Base-by-base conservation (phyloP, 352 stramenopile genomes). In the Phytophthora pisi region DNA sequence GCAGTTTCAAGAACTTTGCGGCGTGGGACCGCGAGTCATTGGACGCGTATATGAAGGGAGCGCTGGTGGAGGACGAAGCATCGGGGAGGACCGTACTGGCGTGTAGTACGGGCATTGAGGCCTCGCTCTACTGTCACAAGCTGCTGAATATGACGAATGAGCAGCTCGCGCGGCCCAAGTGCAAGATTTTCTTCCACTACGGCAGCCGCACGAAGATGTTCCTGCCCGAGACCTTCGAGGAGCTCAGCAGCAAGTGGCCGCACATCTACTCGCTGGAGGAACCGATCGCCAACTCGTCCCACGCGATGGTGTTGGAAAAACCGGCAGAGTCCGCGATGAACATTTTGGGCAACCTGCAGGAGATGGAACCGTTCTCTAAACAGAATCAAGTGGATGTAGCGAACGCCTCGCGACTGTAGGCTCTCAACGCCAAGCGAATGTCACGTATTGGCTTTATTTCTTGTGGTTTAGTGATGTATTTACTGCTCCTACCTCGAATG, bases 231-330 rank as follows among this genome's bases (percentile, higher is more conserved):
- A 28, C 57, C 2, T 71, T 71, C n/a, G 28, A 72, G 24, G 38
- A 56, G 40, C 26, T 85, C 20, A 40, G 52, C 10, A 42, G 56
- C 7, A 66, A 68, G 28, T 65, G 65, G 20, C 72, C 77, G 7
- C 26, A 61, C 11, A 60, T 81, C 13, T 85, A 85, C 53, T 38
- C 42, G 10, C 28, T 82, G 18, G 59, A 34, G 6, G 52, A 64
- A 9, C 46, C 68, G 0, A 66, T 85, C 18, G 31, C 53, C 1
- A 61, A 77, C 49, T 68, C 62, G 34, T 77, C 67, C 1, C 77
- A 84, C 40, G 46, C 50, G 20, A 74, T 82, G 54, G 57, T 84
- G 2, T 53, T 82, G 49, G 77, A 85, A 42, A 76, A 81, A 18
- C 68, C 72, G 0, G 68, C 68, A 2, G 64, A 61, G n/a, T 75